phyloP scores from a whole-genome alignment of 768 basidiomycete genomes.

The Hemileccinum rubropunctum region DNA sequence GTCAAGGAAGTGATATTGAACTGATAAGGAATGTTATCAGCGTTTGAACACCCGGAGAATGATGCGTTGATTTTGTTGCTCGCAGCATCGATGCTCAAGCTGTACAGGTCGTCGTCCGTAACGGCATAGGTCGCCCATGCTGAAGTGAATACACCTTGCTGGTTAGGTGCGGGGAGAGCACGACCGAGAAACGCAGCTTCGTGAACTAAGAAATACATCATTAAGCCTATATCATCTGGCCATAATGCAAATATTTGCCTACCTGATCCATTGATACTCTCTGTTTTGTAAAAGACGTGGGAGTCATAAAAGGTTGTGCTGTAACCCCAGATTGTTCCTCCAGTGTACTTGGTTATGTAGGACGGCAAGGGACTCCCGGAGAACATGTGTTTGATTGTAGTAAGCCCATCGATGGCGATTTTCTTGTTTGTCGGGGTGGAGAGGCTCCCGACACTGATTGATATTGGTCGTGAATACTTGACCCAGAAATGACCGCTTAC shows the following conservation, averaged over 20 bases:
- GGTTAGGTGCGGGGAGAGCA: background rate
- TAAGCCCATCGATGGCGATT: slow-evolving; percentile 4
- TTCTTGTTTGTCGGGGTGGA: background rate
- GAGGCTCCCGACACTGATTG: slow-evolving; percentile 3
- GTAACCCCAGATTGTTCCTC: slow-evolving; percentile 11
- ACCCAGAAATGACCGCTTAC: slow-evolving; percentile 3
- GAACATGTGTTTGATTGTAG: slow-evolving; percentile 11
- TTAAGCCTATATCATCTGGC: no score
- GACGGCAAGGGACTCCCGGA: slow-evolving; percentile 1
- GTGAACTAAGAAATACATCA: slow-evolving; percentile 1
- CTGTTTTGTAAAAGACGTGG: slow-evolving; percentile 13
- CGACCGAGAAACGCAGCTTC: slow-evolving; percentile 15
- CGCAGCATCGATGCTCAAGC: background rate
- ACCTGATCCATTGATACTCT: slow-evolving; percentile 11
- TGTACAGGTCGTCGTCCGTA: slow-evolving; percentile 8
- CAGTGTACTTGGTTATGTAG: slow-evolving; percentile 8
- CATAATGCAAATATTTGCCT: background rate
- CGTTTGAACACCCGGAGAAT: slow-evolving; percentile 7
- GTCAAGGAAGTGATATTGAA: slow-evolving; percentile 6
- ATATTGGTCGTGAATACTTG: background rate
- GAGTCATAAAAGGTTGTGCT: slow-evolving; percentile 11
- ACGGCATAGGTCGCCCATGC: slow-evolving; percentile 13
- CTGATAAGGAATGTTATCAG: background rate
- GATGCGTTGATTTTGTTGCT: background rate
- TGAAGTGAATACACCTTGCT: background rate